Conservation (phyloP, 371 early-diverging fungal species). For the Mucor indicus region DNA sequence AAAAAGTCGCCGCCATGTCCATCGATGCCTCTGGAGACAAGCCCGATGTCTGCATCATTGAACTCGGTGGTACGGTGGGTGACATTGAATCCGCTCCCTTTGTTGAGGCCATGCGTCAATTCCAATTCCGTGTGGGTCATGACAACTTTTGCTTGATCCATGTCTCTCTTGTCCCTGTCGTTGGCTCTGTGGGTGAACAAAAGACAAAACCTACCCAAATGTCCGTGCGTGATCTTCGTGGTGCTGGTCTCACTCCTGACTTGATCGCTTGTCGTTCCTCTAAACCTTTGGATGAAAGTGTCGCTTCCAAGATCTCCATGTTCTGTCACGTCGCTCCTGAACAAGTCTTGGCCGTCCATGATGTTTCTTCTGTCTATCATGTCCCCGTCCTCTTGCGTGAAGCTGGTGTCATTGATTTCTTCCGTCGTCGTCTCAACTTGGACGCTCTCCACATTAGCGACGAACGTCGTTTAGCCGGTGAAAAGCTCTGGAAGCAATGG, state of each 20-base stretch:
- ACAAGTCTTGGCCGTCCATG: slow-evolving; percentile 89
- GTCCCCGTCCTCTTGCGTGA: slow-evolving; percentile 89
- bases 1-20: slow-evolving; percentile 86
- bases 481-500: slow-evolving; percentile 78
- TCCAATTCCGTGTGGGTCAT: slow-evolving; percentile 96
- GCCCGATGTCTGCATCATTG: slow-evolving; percentile 98
- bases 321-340: slow-evolving; percentile 95
- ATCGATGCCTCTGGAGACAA: slow-evolving; percentile 80
- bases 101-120: slow-evolving; percentile 98
- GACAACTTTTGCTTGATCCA: slow-evolving; percentile 97
- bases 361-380: slow-evolving; percentile 94
- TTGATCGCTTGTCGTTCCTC: slow-evolving; percentile 94
- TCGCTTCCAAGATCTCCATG: slow-evolving; percentile 94
- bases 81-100: slow-evolving; percentile 99
- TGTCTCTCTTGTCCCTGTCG: slow-evolving; percentile 95
- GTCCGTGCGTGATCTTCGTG: slow-evolving; percentile 91
- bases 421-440: slow-evolving; percentile 80
- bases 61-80: slow-evolving; percentile 99
- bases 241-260: slow-evolving; percentile 94
- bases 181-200: slow-evolving; percentile 98
- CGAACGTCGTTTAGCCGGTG: slow-evolving; percentile 55
- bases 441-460: slow-evolving; percentile 51
- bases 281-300: slow-evolving; percentile 75
- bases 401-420: slow-evolving; percentile 80
- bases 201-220: slow-evolving; percentile 99